Evolutionary conservation across 768 basidiomycete genomes (phyloP).

Genomic region (Termitomyces sp.): DNA sequence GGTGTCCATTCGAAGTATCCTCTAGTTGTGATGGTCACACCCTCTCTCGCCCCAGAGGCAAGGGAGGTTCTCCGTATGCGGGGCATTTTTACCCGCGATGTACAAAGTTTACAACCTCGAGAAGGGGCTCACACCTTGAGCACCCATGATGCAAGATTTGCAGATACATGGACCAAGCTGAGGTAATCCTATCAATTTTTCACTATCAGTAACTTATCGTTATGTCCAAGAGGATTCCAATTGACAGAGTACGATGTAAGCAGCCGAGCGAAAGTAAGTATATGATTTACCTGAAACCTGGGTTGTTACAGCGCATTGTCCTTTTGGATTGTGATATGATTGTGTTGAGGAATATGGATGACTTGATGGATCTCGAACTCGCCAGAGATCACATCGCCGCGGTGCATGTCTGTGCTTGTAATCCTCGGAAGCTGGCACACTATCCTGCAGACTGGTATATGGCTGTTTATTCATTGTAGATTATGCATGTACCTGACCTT

Average conservation of each 20-base stretch:
- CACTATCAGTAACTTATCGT: neutral
- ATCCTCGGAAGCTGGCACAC: slow-evolving; percentile 76
- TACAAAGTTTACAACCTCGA: slow-evolving; percentile 52
- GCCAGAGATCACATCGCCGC: slow-evolving; percentile 77
- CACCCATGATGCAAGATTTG: slow-evolving; percentile 47
- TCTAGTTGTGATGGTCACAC: slow-evolving; percentile 74
- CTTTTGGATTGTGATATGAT: slow-evolving; percentile 90
- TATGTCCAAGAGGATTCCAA: slow-evolving; percentile 47
- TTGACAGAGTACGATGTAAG: slow-evolving; percentile 62
- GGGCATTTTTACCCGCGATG: slow-evolving; percentile 50
- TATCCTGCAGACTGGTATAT: slow-evolving; percentile 87
- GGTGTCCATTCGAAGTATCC: slow-evolving; percentile 59
- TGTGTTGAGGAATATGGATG: slow-evolving; percentile 77
- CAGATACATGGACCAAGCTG: slow-evolving; percentile 70
- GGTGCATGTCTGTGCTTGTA: slow-evolving; percentile 89
- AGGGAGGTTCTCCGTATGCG: slow-evolving; percentile 45
- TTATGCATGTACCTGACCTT: neutral
- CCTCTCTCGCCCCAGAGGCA: slow-evolving; percentile 44
- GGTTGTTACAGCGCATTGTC: slow-evolving; percentile 55
- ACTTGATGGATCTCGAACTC: slow-evolving; percentile 54
- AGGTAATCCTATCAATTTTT: slow-evolving; percentile 27
- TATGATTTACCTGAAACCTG: neutral
- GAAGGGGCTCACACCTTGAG: slow-evolving; percentile 34
- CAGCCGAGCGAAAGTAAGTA: neutral
- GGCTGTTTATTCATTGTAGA: slow-evolving; percentile 9